phyloP scores from a whole-genome alignment of 2,329 filamentous ascomycete genomes.

The Metarhizium brunneum region DNA sequence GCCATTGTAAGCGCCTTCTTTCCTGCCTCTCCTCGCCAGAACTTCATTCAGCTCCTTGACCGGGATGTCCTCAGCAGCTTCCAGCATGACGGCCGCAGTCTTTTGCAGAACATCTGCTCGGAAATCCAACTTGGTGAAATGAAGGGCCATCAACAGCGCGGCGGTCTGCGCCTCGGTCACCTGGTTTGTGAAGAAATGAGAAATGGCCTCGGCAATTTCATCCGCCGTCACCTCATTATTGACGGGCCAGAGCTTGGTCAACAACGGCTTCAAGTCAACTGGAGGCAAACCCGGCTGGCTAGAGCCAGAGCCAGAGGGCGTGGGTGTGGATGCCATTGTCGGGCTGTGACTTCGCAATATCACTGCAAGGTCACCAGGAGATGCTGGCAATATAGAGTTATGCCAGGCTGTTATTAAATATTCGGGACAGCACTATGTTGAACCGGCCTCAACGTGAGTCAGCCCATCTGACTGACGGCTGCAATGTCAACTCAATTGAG shows the following conservation, averaged over 20 bases:
- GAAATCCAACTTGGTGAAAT: constrained; percentile 82
- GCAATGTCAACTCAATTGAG: not conserved
- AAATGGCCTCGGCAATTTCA: constrained; percentile 84
- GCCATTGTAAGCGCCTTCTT: constrained; percentile 68
- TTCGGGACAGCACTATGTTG: not conserved
- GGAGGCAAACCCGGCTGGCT: constrained; percentile 20
- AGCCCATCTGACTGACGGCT: not conserved
- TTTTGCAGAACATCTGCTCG: constrained; percentile 77
- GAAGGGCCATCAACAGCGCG: constrained; percentile 79
- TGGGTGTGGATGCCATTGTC: constrained; percentile 23
- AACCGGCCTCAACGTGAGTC: not conserved
- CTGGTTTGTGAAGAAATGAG: constrained; percentile 83
- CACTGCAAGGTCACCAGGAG: not conserved
- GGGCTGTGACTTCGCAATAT: not conserved
- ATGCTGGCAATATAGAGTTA: not conserved
- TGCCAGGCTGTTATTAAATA: not conserved
- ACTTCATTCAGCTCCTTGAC: constrained; percentile 49
- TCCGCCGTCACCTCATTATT: constrained; percentile 52
- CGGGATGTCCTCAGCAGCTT: constrained; percentile 66
- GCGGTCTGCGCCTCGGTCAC: constrained; percentile 83
- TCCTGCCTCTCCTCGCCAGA: constrained; percentile 49
- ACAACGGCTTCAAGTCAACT: constrained; percentile 59
- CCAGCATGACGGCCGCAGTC: constrained; percentile 76
- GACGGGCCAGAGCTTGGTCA: constrained; percentile 62
- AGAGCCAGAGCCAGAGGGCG: constrained; percentile 13